Conservation (phyloP, 1,139 yeast genomes). For the Zygotorulaspora mrakii region DNA sequence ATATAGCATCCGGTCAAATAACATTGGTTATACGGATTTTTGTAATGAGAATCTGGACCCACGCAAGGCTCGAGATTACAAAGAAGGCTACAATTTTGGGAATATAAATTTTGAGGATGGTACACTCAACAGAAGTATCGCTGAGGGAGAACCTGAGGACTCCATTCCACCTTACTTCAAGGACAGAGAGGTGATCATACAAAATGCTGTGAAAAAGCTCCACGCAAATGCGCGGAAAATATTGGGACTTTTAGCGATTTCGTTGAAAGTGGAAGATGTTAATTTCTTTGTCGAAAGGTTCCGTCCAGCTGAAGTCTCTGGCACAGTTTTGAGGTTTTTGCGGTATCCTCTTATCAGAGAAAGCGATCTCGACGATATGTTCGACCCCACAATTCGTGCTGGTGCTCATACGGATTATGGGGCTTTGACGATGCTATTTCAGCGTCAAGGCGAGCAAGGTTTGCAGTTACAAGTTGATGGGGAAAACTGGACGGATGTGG, state of each 20-base stretch:
- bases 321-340: slow-evolving; percentile 62
- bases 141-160: slow-evolving; percentile 39
- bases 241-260: slow-evolving; percentile 53
- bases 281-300: slow-evolving; percentile 66
- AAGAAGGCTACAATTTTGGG: slow-evolving; percentile 38
- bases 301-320: slow-evolving; percentile 46
- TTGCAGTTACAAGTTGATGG: slow-evolving; percentile 58
- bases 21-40: slow-evolving; percentile 60
- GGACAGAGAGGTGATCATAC: slow-evolving; percentile 38
- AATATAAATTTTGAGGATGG: slow-evolving; percentile 31
- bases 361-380: slow-evolving; percentile 46
- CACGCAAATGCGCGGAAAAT: slow-evolving; percentile 39
- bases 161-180: slow-evolving; percentile 46
- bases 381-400: slow-evolving; percentile 49
- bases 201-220: slow-evolving; percentile 40
- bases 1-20: slow-evolving; percentile 47
- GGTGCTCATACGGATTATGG: slow-evolving; percentile 90
- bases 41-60: slow-evolving; percentile 61
- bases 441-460: slow-evolving; percentile 68
- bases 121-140: slow-evolving; percentile 33
- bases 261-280: slow-evolving; percentile 52
- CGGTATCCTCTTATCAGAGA: slow-evolving; percentile 58
- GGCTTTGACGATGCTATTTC: slow-evolving; percentile 65
- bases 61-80: slow-evolving; percentile 43
- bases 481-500: slow-evolving; percentile 61